Evolutionary conservation across 805 yeast genomes (phyloP), one percentile per base, ranked within the genome.

Genomic region (Candida berthetii): DNA sequence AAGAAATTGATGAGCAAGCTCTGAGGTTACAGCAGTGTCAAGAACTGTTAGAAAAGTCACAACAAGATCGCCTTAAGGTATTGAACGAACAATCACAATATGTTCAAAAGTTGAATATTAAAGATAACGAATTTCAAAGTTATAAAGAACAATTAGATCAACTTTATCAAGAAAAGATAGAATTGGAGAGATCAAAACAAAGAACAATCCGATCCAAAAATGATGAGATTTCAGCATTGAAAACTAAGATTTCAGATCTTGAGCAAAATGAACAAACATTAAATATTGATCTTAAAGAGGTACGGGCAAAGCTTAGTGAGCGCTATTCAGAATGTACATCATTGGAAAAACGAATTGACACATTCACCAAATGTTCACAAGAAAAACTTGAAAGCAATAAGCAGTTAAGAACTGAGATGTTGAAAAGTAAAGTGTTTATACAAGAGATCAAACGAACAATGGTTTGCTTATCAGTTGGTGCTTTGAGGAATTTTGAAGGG

Each of bases 161-260:
- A 8, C 37, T 40, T 13, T 20, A n/a, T 14, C 31, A 18, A 40
- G 27, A 13, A 36, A 32, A 19, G 9, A 15, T 43, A 31, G 32
- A 32, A 3, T 7, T 13, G 8, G 31, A 35, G 7, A 41, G 24
- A 15, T 34, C 37, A 20, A 16, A 32, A 22, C 9, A 11, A 9
- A 42, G 35, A 19, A 32, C 27, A 4, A 24, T 46, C 3, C 39
- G 39, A 27, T 41, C 37, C 9, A 51, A 48, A 31, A 47, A 45
- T 7, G 48, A 46, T 1, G 57, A 48, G 18, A 49, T 47, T 9
- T 40, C 38, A 13, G 35, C 39, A 2, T 29, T 48, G 35, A 53
- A 41, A 22, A 28, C n/a, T 3, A 32, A 20, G 13, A 31, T 41
- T 2, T 28, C 29, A 3, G 38, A 35, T 3, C 16, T 41, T 1